These are phyloP conservation scores for Arthrocladium fulminans DNA, from an alignment of 2,329 filamentous ascomycete genomes.

Conservation along the genomic window DNA sequence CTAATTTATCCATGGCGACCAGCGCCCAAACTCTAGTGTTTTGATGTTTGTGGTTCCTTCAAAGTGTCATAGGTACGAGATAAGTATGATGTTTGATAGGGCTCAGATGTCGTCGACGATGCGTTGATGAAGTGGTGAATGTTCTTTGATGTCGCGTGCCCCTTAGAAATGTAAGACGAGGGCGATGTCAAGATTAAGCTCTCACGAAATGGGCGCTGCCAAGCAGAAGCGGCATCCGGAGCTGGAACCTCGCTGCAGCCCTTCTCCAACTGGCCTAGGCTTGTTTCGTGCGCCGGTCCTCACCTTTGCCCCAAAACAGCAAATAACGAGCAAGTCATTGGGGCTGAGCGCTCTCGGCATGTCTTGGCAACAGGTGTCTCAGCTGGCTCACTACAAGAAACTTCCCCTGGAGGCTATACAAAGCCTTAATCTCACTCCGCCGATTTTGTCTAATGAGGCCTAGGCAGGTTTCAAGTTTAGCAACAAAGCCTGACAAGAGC, in stretches of 20 bases:
- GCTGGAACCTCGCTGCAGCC: neutral
- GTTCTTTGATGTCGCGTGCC: neutral
- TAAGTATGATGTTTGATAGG: neutral
- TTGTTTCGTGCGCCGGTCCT: neutral
- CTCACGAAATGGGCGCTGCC: neutral
- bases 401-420: neutral
- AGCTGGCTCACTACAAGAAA: neutral
- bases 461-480: constrained; percentile 6
- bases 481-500: neutral
- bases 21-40: neutral
- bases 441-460: neutral
- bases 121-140: neutral
- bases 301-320: neutral
- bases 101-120: neutral
- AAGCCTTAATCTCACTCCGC: neutral
- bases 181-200: neutral
- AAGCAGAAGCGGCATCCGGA: neutral
- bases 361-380: neutral
- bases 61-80: neutral
- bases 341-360: neutral
- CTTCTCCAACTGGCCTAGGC: neutral
- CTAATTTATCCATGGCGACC: constrained; percentile 8
- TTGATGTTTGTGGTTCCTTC: neutral
- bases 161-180: neutral
- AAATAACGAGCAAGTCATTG: neutral